Conservation (phyloP, 2,329 filamentous ascomycete species). For the Didymella sp. region DNA sequence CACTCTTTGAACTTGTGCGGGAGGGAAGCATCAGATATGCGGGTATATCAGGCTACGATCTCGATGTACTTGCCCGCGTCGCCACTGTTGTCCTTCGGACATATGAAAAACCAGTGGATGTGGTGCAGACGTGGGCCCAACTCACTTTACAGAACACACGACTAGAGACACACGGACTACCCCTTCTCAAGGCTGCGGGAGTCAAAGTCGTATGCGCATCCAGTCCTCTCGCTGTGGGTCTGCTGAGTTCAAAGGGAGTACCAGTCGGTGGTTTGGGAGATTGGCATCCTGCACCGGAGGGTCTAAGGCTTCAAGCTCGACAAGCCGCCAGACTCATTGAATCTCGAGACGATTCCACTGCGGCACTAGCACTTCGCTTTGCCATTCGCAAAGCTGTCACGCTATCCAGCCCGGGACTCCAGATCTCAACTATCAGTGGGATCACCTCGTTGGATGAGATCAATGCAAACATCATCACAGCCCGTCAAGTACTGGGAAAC, state of each 20-base stretch:
- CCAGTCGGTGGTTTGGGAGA: constrained; percentile 5
- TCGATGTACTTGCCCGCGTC: background rate
- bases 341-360: background rate
- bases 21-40: background rate
- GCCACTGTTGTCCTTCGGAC: background rate
- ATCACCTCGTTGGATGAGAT: constrained; percentile 3
- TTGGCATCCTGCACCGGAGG: constrained; percentile 6
- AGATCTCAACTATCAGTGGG: constrained; percentile 4
- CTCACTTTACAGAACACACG: constrained; percentile 6
- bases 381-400: constrained; percentile 1
- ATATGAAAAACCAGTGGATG: constrained; percentile 1
- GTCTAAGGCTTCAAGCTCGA: background rate
- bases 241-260: constrained; percentile 3
- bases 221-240: constrained; percentile 1
- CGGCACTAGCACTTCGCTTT: constrained; percentile 1
- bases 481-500: background rate
- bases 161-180: background rate
- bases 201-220: constrained; percentile 4
- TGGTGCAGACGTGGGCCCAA: constrained; percentile 7
- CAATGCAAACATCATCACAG: background rate
- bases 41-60: constrained; percentile 5
- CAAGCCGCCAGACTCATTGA: background rate
- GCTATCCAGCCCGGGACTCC: background rate
- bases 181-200: constrained; percentile 1
- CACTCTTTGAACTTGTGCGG: background rate